phyloP scores from a whole-genome alignment of 257 asterid species.

The Solanum chilense region DNA sequence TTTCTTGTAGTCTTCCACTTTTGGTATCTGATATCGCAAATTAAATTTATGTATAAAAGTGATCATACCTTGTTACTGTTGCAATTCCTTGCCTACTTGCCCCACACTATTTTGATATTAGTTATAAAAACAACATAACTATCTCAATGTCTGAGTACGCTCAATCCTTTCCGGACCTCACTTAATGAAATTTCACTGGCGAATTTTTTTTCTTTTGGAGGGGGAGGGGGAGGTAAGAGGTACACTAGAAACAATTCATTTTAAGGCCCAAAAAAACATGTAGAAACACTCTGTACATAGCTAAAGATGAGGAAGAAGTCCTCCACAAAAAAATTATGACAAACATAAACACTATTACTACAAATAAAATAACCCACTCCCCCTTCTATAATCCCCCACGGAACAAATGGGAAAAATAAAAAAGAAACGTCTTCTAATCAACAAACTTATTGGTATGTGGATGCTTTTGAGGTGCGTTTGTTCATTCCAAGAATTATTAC shows the following conservation, averaged over 20 bases:
- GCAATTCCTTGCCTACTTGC: no score
- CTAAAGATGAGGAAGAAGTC: background rate
- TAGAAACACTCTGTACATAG: background rate
- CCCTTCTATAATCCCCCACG: background rate
- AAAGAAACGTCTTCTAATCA: background rate
- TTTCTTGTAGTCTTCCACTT: background rate
- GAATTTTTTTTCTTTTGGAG: background rate
- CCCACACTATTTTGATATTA: no score
- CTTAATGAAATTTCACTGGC: fast-evolving
- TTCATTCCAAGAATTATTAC: constrained; percentile 70
- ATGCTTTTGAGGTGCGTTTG: constrained; percentile 86
- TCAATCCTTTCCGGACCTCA: fast-evolving
- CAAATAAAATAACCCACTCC: background rate
- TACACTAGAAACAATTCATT: background rate
- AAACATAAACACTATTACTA: background rate
- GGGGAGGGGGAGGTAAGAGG: background rate
- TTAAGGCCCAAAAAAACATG: background rate
- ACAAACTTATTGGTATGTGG: constrained; percentile 38
- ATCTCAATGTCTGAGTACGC: fast-evolving
- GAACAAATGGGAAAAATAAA: background rate
- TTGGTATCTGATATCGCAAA: no score
- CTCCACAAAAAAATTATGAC: background rate
- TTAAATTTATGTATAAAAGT: no score
- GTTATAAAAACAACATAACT: background rate
- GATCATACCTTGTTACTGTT: no score